Evolutionary conservation across 2,329 filamentous ascomycete genomes (phyloP).

Genomic region (Colletotrichum filicis): DNA sequence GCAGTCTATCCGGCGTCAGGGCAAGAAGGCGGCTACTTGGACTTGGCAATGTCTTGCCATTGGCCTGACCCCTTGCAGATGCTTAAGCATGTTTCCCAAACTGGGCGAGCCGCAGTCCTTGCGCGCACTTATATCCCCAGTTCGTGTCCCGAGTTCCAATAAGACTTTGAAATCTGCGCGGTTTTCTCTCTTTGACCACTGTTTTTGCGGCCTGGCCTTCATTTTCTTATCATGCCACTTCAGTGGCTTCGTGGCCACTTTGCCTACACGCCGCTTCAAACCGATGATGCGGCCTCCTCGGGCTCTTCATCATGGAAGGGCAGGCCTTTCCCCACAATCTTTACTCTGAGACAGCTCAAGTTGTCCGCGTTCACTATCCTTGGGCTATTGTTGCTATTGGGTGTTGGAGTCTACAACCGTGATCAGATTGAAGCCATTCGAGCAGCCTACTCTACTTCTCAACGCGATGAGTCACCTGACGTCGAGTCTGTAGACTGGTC

Average conservation of each 20-base stretch:
- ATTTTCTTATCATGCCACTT: background rate
- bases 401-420: background rate
- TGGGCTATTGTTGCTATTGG: background rate
- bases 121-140: background rate
- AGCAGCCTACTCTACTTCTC: background rate
- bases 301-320: background rate
- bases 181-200: too few species aligned
- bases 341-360: background rate
- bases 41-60: background rate
- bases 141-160: background rate
- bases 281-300: background rate
- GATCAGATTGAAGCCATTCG: background rate
- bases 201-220: background rate
- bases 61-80: background rate
- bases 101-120: background rate
- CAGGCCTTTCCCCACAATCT: background rate
- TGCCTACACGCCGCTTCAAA: background rate
- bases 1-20: rapidly evolving
- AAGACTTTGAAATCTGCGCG: too few species aligned
- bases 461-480: background rate
- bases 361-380: background rate
- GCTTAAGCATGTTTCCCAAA: background rate
- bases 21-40: background rate
- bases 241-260: background rate
- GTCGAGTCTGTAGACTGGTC: slow-evolving; percentile 47